Conservation (phyloP, 371 early-diverging fungal genomes). For the Syncephalastrum sp. region DNA sequence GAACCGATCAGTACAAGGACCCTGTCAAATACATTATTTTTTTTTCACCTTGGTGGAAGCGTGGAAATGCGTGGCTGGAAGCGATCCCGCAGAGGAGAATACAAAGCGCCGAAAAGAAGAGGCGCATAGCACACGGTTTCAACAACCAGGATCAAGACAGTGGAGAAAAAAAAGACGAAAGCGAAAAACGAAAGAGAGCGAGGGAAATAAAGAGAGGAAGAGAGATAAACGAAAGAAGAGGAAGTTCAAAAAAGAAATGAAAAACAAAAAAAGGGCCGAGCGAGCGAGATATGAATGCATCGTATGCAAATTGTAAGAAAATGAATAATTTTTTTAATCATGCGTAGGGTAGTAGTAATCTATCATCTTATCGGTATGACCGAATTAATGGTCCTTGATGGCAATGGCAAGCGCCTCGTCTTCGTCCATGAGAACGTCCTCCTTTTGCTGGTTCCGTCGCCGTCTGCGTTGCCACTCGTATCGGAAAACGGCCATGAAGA, state of each 20-base stretch:
- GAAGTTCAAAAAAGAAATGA: not conserved
- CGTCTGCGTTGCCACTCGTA: constrained; percentile 17
- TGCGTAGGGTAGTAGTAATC: not conserved
- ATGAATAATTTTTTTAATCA: not conserved
- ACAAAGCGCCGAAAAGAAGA: not conserved
- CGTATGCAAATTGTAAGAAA: not conserved
- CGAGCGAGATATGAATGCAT: not conserved
- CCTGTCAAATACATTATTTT: not conserved
- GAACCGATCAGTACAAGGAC: constrained; percentile 7
- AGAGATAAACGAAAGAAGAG: constrained; percentile 3
- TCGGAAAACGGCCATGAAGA: constrained; percentile 21
- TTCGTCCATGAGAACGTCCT: too few species aligned
- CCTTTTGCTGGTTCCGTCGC: too few species aligned
- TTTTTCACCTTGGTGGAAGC: constrained; percentile 25
- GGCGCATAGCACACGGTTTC: not conserved
- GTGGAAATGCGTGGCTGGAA: constrained; percentile 16
- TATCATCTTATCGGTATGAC: too few species aligned
- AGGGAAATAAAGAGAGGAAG: constrained; percentile 1
- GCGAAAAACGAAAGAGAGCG: not conserved
- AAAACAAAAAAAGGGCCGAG: constrained; percentile 3
- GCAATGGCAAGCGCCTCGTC: too few species aligned
- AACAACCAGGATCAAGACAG: not conserved
- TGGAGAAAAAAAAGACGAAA: not conserved
- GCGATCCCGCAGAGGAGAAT: constrained; percentile 3
- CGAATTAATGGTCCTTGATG: too few species aligned